These are phyloP conservation scores for Protomyces arabidopsidicola DNA, from an alignment of 1,139 yeast genomes.

Conservation along the genomic window DNA sequence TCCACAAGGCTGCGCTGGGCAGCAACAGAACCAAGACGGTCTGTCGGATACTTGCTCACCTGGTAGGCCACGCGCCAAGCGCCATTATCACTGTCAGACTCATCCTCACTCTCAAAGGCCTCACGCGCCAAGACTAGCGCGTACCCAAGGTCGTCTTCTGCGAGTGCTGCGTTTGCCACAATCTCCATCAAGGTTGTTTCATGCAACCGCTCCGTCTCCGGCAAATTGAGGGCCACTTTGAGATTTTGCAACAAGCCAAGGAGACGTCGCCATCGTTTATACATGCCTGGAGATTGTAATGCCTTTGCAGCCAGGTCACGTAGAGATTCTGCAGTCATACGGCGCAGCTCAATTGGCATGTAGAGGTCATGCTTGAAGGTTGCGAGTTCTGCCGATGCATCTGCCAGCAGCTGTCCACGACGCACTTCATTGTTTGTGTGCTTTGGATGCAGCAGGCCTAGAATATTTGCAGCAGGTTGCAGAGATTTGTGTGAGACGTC, in stretches of 20 bases:
- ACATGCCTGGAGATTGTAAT: constrained; percentile 2
- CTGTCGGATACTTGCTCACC: constrained; percentile 15
- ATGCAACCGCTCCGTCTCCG: neutral
- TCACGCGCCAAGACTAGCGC: constrained; percentile 10
- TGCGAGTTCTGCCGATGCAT: constrained; percentile 12
- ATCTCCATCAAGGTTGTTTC: constrained; percentile 1
- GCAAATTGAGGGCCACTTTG: neutral
- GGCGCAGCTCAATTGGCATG: constrained; percentile 5
- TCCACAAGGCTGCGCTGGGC: constrained; percentile 2
- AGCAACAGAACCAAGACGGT: neutral
- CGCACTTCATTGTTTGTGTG: constrained; percentile 3
- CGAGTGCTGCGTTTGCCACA: constrained; percentile 16
- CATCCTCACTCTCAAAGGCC: neutral
- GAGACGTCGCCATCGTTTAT: constrained; percentile 5
- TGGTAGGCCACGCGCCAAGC: constrained; percentile 18
- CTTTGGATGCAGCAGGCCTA: constrained; percentile 13
- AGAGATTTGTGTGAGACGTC: constrained; percentile 4
- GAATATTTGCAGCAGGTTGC: neutral
- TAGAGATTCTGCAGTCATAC: neutral
- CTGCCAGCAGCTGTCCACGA: constrained; percentile 8
- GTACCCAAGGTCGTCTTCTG: constrained; percentile 8
- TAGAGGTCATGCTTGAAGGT: neutral
- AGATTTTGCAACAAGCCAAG: constrained; percentile 14
- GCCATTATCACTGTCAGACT: neutral
- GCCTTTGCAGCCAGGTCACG: neutral